A percentile compares a stretch with the other conserved stretches of the same genome.
phyloP scores from a whole-genome alignment of 2,329 filamentous ascomycete genomes.

The Diplodia mutila region DNA sequence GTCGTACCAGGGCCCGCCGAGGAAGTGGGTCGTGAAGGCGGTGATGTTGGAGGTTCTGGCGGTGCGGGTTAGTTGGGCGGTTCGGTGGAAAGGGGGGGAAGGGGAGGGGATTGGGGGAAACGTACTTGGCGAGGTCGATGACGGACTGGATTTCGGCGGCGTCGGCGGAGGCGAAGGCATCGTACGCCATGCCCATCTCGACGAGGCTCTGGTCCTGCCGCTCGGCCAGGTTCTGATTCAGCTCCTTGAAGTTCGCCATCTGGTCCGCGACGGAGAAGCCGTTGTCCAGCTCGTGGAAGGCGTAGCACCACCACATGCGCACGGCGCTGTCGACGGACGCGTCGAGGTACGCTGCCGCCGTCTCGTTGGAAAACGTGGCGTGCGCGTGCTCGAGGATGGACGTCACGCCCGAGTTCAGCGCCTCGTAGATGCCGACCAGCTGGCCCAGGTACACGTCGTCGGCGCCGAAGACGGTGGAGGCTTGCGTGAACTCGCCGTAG shows the following conservation, averaged over 20 bases:
- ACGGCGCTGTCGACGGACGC: slow-evolving; percentile 55
- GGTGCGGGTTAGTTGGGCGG: not conserved
- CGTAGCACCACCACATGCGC: slow-evolving; percentile 50
- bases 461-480: slow-evolving; percentile 27
- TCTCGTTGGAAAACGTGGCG: slow-evolving; percentile 51
- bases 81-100: no score
- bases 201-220: slow-evolving; percentile 22
- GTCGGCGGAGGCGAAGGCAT: slow-evolving; percentile 27
- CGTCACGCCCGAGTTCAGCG: slow-evolving; percentile 57
- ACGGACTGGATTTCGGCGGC: slow-evolving; percentile 23
- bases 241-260: slow-evolving; percentile 24
- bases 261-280: slow-evolving; percentile 25
- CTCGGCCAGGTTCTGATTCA: slow-evolving; percentile 2
- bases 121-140: slow-evolving; percentile 18
- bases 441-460: slow-evolving; percentile 35
- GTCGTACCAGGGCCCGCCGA: slow-evolving; percentile 32
- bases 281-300: slow-evolving; percentile 43
- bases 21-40: slow-evolving; percentile 48
- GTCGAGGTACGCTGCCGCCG: slow-evolving; percentile 50
- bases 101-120: no score
- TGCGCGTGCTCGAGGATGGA: slow-evolving; percentile 57
- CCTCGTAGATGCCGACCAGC: slow-evolving; percentile 51
- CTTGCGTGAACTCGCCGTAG: slow-evolving; percentile 24
- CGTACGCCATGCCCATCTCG: slow-evolving; percentile 28
- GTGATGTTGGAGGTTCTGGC: slow-evolving; percentile 29